Evolutionary conservation across 1,139 yeast genomes (phyloP).

Genomic region (Kurtzmaniella quercitrusa): DNA sequence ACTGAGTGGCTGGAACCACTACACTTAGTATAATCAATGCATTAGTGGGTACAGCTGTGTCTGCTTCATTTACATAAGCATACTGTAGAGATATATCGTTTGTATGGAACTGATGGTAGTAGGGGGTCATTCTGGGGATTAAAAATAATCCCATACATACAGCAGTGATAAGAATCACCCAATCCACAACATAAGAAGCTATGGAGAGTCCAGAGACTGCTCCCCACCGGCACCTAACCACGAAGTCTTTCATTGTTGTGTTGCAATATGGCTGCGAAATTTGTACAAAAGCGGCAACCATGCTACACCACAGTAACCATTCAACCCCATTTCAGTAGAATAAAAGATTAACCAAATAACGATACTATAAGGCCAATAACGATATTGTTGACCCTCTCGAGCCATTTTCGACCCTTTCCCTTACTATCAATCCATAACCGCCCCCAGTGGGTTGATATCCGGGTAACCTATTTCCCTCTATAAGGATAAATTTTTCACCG

Average conservation of each 20-base stretch:
- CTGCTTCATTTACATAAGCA: slow-evolving; percentile 27
- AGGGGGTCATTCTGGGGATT: slow-evolving; percentile 23
- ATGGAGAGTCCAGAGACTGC: slow-evolving; percentile 20
- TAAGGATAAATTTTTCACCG: slow-evolving; percentile 9
- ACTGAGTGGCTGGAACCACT: slow-evolving; percentile 29
- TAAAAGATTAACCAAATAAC: too few species aligned
- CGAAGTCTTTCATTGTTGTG: slow-evolving; percentile 1
- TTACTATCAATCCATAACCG: neutral
- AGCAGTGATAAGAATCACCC: slow-evolving; percentile 24
- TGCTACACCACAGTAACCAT: too few species aligned
- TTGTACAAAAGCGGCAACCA: neutral
- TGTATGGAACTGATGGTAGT: slow-evolving; percentile 38
- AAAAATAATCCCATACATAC: slow-evolving; percentile 23
- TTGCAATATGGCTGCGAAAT: neutral
- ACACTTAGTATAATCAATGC: slow-evolving; percentile 24
- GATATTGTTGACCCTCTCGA: too few species aligned
- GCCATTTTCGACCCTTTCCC: neutral
- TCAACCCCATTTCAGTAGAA: too few species aligned
- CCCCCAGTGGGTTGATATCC: neutral
- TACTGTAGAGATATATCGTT: slow-evolving; percentile 27
- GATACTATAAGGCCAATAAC: too few species aligned
- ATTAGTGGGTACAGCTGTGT: slow-evolving; percentile 29
- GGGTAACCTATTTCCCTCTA: slow-evolving; percentile 5
- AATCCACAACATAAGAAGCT: slow-evolving; percentile 34
- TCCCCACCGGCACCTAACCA: neutral